Evolutionary conservation across 495 filamentous ascomycete genomes (phyloP).

Genomic region (Astrothelium subdiscretum): DNA sequence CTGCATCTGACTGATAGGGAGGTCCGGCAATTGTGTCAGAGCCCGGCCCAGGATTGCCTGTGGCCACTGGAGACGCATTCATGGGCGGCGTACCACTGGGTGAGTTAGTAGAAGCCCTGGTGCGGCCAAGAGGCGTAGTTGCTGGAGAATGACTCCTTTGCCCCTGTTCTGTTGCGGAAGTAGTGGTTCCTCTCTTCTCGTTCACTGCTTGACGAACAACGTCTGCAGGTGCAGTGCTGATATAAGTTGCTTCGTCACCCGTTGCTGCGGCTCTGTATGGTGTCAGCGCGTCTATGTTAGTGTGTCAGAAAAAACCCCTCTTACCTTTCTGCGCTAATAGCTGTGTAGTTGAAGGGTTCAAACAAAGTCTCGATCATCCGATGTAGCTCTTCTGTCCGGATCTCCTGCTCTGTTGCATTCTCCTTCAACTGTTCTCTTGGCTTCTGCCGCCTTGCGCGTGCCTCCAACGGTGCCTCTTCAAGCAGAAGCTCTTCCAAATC

Average conservation of each 20-base stretch:
- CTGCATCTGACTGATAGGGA: background rate
- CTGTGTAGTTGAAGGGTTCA: constrained; percentile 89
- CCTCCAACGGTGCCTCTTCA: constrained; percentile 92
- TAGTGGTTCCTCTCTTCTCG: background rate
- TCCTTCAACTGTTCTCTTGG: constrained; percentile 82
- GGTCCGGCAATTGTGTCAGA: background rate
- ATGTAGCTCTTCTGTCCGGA: constrained; percentile 86
- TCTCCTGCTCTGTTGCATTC: constrained; percentile 91
- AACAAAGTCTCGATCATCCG: constrained; percentile 91
- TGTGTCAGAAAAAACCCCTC: background rate
- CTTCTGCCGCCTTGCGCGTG: constrained; percentile 82
- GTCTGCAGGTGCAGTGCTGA: constrained; percentile 1
- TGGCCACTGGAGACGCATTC: constrained; percentile 7
- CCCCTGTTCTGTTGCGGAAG: background rate
- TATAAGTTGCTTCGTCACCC: background rate
- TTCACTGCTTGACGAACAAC: constrained; percentile 1
- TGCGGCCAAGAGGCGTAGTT: background rate
- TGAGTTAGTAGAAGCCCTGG: constrained; percentile 23
- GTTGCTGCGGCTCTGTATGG: background rate
- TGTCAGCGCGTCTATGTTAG: background rate
- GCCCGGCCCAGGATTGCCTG: constrained; percentile 2
- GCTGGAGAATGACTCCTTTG: background rate
- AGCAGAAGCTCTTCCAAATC: constrained; percentile 88
- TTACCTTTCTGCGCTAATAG: constrained; percentile 26
- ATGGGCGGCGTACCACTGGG: constrained; percentile 28